Evolutionary conservation across 2,329 filamentous ascomycete species (phyloP).

Genomic region (Phialophora chinensis): DNA sequence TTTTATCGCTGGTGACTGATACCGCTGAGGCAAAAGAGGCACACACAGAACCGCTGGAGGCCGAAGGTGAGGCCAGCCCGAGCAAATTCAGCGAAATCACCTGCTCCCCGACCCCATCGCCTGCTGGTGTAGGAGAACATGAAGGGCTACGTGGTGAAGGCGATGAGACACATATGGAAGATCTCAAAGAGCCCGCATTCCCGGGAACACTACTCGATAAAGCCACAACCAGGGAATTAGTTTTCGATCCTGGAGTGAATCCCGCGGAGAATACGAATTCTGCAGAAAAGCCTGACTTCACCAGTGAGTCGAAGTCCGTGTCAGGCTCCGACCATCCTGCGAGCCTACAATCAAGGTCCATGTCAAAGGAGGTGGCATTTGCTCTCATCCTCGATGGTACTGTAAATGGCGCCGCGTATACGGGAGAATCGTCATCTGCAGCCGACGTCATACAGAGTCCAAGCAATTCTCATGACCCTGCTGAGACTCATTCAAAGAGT

Average conservation of each 20-base stretch:
- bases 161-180: background rate
- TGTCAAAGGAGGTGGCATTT: background rate
- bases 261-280: background rate
- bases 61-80: background rate
- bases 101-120: conserved; percentile 12
- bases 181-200: background rate
- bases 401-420: background rate
- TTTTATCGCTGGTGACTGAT: conserved; percentile 10
- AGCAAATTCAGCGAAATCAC: background rate
- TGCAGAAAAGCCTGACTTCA: background rate
- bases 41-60: background rate
- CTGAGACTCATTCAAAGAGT: background rate
- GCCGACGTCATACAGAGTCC: background rate
- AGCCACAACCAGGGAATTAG: background rate
- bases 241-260: background rate
- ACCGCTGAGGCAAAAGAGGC: background rate
- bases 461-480: background rate
- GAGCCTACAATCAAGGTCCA: background rate
- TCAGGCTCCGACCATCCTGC: background rate
- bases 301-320: background rate
- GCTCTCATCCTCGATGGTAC: background rate
- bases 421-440: background rate
- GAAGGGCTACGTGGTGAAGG: background rate
- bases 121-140: background rate
- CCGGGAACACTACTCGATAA: background rate